Percentiles rank a stretch among this genome's conserved stretches.
Conservation (phyloP, 2,329 filamentous ascomycete species). For the Hypocrella siamensis region DNA sequence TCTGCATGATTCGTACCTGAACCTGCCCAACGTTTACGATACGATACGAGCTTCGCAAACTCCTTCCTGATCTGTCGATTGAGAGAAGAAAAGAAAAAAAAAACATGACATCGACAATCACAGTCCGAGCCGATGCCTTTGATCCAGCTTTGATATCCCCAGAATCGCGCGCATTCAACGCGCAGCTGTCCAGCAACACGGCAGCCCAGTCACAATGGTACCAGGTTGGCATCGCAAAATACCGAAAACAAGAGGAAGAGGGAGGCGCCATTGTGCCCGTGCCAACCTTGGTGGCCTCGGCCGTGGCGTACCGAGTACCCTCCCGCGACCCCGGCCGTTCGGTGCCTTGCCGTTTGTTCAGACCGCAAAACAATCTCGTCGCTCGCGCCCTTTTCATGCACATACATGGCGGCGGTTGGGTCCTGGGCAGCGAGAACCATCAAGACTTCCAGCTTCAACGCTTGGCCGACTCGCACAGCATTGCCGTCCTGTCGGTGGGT, state of each 20-base stretch:
- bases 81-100: too few relatives aligned
- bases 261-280: background rate
- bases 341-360: slow-evolving; percentile 1
- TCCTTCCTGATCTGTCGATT: too few relatives aligned
- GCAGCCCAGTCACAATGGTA: background rate
- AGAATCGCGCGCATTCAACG: background rate
- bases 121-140: background rate
- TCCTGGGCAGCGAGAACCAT: background rate
- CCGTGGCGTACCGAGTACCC: background rate
- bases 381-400: background rate
- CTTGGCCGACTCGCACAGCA: background rate
- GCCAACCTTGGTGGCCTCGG: background rate
- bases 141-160: background rate
- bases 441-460: background rate
- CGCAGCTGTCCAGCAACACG: background rate
- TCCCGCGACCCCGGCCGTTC: background rate
- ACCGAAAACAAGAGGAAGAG: background rate
- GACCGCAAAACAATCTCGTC: background rate
- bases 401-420: slow-evolving; percentile 1
- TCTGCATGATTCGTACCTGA: too few relatives aligned
- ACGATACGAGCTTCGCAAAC: too few relatives aligned
- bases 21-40: too few relatives aligned
- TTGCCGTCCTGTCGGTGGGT: background rate
- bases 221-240: background rate
- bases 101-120: background rate